Base-by-base conservation (phyloP, 2,329 filamentous ascomycete genomes). In the Fusarium papillatum region DNA sequence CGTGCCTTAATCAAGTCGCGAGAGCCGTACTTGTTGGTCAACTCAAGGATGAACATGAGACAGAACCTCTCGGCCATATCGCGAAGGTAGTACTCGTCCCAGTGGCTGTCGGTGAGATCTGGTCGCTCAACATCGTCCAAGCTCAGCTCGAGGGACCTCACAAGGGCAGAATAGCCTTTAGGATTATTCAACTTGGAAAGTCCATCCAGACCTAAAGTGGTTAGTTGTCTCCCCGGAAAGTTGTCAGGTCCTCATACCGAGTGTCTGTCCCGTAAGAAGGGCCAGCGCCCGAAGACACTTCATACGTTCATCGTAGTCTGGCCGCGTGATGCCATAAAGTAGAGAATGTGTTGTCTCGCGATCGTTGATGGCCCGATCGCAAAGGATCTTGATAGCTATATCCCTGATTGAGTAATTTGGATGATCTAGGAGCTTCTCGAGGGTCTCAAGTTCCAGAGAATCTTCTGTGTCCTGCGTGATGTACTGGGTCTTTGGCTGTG, bases 391-490 rank as follows among this genome's bases (percentile, higher is more conserved):
- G 72, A 88, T 88, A 14, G 92, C 91, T 68, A 93, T 93, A 71
- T 94, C 92, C 75, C 92, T 88, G 73, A 96, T 93, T 24, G 93
- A 90, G 79, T 91, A 93, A 82, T 93, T 96, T 71, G 93, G 93
- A 81, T 94, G 94, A 64, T 89, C 87, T 16, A 94, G 86, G 6
- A 96, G 88, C 74, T 91, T 93, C 64, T 92, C 87, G 13, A 96
- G 86, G 0, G 94, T 95, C 50, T 89, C 87, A 14, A 92, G 80
- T 69, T 92, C 90, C 50, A 95, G 86, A 3, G 93, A 90, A 80
- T 95, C 93, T 80, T 95, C 93, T 3, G 93, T 94, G 29, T 93
- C 91, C 81, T 95, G 92, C 17, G 92, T 94, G 75, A 95, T 94
- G 81, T 94, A 94, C 76, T 93, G 90, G 63, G 93, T 90, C 81